phyloP scores from a whole-genome alignment of 2,329 filamentous ascomycete genomes.

The Nigrospora osmanthi region DNA sequence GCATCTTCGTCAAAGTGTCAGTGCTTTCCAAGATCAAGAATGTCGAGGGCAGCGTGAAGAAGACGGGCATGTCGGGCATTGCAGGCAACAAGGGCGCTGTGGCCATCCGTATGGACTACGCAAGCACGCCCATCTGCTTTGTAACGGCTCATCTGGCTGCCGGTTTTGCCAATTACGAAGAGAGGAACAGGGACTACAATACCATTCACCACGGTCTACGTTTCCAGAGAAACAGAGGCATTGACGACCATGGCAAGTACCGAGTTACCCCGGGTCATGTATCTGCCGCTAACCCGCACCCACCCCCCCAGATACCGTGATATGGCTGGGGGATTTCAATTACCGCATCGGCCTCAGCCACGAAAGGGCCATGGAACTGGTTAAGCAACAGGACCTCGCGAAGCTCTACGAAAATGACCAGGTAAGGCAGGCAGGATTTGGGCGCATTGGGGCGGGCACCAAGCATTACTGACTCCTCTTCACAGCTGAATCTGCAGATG shows the following conservation, averaged over 20 bases:
- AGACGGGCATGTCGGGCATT: constrained; percentile 90
- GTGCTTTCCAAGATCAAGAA: constrained; percentile 81
- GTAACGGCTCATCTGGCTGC: constrained; percentile 95
- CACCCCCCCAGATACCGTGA: constrained; percentile 56
- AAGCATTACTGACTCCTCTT: neutral
- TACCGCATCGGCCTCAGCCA: constrained; percentile 85
- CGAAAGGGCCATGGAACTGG: constrained; percentile 67
- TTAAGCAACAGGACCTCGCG: constrained; percentile 66
- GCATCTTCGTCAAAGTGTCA: constrained; percentile 81
- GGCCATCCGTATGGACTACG: constrained; percentile 90
- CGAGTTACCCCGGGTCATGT: no score
- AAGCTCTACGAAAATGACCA: constrained; percentile 88
- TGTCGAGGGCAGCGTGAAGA: constrained; percentile 93
- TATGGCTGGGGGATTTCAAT: constrained; percentile 98
- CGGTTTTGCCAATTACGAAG: constrained; percentile 94
- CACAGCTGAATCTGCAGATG: constrained; percentile 88
- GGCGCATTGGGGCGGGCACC: no score
- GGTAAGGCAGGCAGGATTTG: constrained; percentile 29
- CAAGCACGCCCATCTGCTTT: constrained; percentile 87
- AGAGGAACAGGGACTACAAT: constrained; percentile 86
- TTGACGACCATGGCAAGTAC: constrained; percentile 73
- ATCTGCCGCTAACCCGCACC: constrained; percentile 1
- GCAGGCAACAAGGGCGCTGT: constrained; percentile 97
- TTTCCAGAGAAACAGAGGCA: constrained; percentile 84
- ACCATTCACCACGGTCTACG: constrained; percentile 81